phyloP scores from a whole-genome alignment of 805 yeast species.

The Candida orba region DNA sequence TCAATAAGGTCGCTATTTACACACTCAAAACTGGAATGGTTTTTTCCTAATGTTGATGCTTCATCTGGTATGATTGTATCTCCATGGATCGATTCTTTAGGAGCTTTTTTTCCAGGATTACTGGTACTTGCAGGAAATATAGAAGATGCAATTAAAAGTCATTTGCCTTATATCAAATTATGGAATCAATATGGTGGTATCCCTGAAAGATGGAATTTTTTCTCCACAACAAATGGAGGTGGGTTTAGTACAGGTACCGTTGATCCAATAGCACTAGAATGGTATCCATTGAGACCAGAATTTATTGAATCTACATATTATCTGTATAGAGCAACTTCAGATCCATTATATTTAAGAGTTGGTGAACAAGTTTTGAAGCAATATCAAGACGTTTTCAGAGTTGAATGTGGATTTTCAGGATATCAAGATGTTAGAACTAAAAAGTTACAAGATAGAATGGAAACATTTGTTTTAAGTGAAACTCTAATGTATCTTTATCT shows the following conservation, averaged over 20 bases:
- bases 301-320: conserved; percentile 84
- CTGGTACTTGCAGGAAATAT: conserved; percentile 75
- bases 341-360: conserved; percentile 72
- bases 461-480: conserved; percentile 82
- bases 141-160: conserved; percentile 53
- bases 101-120: conserved; percentile 87
- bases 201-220: conserved; percentile 80
- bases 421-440: conserved; percentile 60
- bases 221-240: conserved; percentile 1
- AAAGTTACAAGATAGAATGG: conserved; percentile 73
- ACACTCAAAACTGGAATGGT: conserved; percentile 45
- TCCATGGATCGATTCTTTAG: conserved; percentile 77
- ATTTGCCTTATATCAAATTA: conserved; percentile 57
- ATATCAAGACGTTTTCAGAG: conserved; percentile 43
- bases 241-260: conserved; percentile 9
- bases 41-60: conserved; percentile 49
- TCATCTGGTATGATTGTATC: conserved; percentile 42
- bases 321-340: conserved; percentile 75
- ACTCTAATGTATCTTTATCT: conserved; percentile 78
- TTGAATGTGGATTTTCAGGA: conserved; percentile 79
- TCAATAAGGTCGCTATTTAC: conserved; percentile 53
- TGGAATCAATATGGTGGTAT: conserved; percentile 78
- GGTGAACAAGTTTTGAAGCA: conserved; percentile 61
- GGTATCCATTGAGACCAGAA: conserved; percentile 94
- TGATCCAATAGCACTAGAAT: conserved; percentile 53